phyloP scores from a whole-genome alignment of 768 basidiomycete genomes.

The Clitopilus passeckerianus region DNA sequence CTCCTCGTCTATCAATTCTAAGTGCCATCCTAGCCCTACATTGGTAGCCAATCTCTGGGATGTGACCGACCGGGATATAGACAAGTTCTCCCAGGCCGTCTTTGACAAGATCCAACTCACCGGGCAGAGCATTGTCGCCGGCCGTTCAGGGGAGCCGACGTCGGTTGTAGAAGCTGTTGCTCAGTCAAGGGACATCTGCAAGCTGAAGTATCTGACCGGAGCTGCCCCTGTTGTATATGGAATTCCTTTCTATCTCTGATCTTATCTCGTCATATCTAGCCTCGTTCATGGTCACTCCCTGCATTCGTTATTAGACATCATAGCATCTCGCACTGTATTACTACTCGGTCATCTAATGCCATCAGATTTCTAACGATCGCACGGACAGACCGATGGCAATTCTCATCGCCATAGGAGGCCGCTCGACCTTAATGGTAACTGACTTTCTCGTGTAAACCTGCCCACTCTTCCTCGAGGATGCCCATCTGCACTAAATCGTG shows the following conservation, averaged over 20 bases:
- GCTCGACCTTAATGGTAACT: no score
- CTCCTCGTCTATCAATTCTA: neutral
- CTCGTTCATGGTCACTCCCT: no score
- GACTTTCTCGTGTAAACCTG: neutral
- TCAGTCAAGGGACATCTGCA: constrained; percentile 73
- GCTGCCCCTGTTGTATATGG: constrained; percentile 95
- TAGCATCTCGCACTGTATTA: neutral
- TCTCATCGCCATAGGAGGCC: no score
- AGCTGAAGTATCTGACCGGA: constrained; percentile 90
- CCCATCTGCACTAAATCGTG: constrained; percentile 18
- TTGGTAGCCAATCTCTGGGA: constrained; percentile 97
- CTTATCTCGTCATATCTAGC: neutral
- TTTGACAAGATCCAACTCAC: constrained; percentile 65
- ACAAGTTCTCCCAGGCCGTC: constrained; percentile 83
- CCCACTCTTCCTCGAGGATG: constrained; percentile 22
- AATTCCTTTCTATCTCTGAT: constrained; percentile 80
- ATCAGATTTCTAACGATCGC: no score
- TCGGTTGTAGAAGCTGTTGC: constrained; percentile 73
- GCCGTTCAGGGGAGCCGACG: constrained; percentile 22
- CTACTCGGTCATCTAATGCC: no score
- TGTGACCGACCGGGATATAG: constrained; percentile 96
- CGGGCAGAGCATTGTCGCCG: constrained; percentile 16
- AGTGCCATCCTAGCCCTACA: constrained; percentile 57
- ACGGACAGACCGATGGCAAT: no score
- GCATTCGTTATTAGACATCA: neutral